Evolutionary conservation across 202 grass and related monocot species (phyloP).

Genomic region (Elaeis oleifera): DNA sequence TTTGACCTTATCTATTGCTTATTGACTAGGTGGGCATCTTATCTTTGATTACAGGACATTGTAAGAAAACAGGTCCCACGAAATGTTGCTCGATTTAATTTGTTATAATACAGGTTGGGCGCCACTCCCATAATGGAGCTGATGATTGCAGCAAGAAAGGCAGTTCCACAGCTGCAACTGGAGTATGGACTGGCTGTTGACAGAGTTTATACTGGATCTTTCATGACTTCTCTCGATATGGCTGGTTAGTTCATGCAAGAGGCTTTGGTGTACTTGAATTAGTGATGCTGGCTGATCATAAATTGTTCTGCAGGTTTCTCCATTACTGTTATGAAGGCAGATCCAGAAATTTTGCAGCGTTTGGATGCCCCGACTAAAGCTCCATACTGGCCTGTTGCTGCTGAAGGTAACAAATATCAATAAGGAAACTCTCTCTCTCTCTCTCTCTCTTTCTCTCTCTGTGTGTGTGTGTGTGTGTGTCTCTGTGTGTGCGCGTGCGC

Average conservation of each 20-base stretch:
- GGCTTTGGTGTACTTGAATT: background rate
- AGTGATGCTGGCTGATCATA: background rate
- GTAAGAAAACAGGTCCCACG: too few relatives aligned
- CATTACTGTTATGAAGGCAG: constrained; percentile 86
- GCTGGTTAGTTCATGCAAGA: constrained; percentile 54
- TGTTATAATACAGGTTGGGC: constrained; percentile 54
- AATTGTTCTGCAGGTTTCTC: constrained; percentile 56
- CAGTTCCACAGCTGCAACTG: constrained; percentile 80
- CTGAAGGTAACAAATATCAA: constrained; percentile 48
- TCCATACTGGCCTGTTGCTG: constrained; percentile 89
- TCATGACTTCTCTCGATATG: constrained; percentile 99
- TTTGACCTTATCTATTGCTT: too few relatives aligned
- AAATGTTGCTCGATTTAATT: constrained; percentile 19
- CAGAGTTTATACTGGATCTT: constrained; percentile 85
- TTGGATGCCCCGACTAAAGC: constrained; percentile 92
- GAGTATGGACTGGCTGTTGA: constrained; percentile 97
- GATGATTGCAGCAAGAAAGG: constrained; percentile 95
- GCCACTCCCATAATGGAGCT: constrained; percentile 93
- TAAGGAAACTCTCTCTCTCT: too few relatives aligned
- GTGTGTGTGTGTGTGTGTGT: too few relatives aligned
- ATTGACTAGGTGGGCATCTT: too few relatives aligned
- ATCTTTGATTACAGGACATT: too few relatives aligned
- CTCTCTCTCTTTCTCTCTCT: too few relatives aligned
- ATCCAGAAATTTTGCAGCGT: constrained; percentile 61
- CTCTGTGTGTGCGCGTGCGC: too few relatives aligned